Percentiles rank a stretch among this genome's conserved stretches.
These are phyloP conservation scores for Luzula sylvatica DNA, from an alignment of 176 grass and related monocot species.

Conservation along the genomic window DNA sequence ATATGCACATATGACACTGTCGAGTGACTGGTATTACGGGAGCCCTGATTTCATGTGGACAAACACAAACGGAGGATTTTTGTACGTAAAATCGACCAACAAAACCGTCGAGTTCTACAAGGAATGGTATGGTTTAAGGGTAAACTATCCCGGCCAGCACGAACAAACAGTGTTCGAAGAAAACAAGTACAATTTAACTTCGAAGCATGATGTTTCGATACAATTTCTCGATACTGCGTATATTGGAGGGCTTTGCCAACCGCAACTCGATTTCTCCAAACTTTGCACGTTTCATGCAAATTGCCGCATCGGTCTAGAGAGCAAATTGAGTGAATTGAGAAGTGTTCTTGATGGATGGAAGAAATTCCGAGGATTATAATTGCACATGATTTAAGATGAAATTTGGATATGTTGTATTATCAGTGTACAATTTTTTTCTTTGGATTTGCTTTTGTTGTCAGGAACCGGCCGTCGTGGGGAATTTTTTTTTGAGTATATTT, in stretches of 20 bases:
- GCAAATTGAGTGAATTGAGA: constrained; percentile 57
- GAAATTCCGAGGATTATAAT: constrained; percentile 21
- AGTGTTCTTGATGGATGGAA: constrained; percentile 58
- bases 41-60: constrained; percentile 20
- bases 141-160: constrained; percentile 34
- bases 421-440: too few relatives aligned
- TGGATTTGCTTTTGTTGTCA: too few relatives aligned
- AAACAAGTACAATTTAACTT: constrained; percentile 43
- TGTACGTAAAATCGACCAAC: constrained; percentile 33
- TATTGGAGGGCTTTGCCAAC: constrained; percentile 54
- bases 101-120: constrained; percentile 39
- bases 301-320: constrained; percentile 47
- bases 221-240: constrained; percentile 46
- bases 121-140: constrained; percentile 41
- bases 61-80: constrained; percentile 59
- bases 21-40: constrained; percentile 50
- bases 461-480: too few relatives aligned
- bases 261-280: constrained; percentile 35
- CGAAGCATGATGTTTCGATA: constrained; percentile 25
- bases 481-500: too few relatives aligned
- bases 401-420: too few relatives aligned
- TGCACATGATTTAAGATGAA: too few relatives aligned
- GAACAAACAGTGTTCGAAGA: constrained; percentile 61
- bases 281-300: constrained; percentile 63
- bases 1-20: constrained; percentile 40